Percentiles rank a stretch among this genome's conserved stretches.
Evolutionary conservation across 2,329 filamentous ascomycete genomes (phyloP).

Genomic region (Hypoxylon rubiginosum): DNA sequence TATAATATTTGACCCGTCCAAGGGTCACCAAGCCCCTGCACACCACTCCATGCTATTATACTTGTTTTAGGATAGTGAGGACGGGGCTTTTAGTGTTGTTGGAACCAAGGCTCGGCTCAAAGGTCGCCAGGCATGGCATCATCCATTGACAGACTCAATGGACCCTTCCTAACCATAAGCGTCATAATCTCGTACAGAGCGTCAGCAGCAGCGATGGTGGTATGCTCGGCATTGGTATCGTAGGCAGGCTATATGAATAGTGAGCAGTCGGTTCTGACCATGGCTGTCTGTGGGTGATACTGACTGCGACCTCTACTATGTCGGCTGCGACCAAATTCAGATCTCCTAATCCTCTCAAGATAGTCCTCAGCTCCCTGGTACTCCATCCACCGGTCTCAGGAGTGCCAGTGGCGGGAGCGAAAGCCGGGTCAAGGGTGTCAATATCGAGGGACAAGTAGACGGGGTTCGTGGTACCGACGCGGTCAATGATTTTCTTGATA

Average conservation of each 20-base stretch:
- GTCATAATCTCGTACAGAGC: conserved; percentile 78
- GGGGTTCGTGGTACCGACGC: not conserved
- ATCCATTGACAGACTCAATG: no score
- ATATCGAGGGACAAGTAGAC: not conserved
- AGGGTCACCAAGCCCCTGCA: no score
- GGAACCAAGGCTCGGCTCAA: no score
- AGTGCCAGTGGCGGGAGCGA: not conserved
- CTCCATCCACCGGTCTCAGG: not conserved
- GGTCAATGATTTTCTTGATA: not conserved
- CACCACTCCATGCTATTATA: no score
- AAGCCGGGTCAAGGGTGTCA: not conserved
- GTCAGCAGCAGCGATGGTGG: conserved; percentile 70
- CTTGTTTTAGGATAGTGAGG: no score
- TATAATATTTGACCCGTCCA: no score
- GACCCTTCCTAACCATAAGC: conserved; percentile 79
- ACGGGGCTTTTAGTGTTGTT: no score
- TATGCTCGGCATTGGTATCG: conserved; percentile 74
- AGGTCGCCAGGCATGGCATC: no score
- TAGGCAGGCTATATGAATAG: conserved; percentile 68
- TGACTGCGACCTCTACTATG: not conserved
- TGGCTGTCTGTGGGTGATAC: no score
- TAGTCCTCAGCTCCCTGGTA: not conserved
- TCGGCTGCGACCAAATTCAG: not conserved
- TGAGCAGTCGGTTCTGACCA: no score
- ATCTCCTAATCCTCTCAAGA: not conserved